Evolutionary conservation across 139 green algal genomes (phyloP).

Genomic region (Ettlia oleoabundans): DNA sequence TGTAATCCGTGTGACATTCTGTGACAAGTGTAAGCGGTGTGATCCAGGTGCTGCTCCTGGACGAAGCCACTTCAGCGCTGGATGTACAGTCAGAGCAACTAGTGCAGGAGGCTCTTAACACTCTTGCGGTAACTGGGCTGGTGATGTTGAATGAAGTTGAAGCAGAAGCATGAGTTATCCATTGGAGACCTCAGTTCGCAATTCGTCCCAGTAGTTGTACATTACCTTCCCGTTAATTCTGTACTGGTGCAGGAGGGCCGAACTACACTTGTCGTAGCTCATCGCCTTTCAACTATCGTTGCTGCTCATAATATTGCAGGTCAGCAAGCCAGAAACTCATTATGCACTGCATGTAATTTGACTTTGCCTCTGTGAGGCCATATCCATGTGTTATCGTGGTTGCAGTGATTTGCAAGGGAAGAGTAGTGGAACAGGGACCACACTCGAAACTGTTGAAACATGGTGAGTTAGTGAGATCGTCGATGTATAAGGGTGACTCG

Average conservation of each 20-base stretch:
- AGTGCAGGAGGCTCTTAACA: neutral
- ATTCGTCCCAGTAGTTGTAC: no score
- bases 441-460: neutral
- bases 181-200: no score
- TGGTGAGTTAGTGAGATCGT: no score
- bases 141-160: neutral
- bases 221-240: neutral
- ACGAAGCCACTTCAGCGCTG: neutral
- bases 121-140: no score
- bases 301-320: neutral
- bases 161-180: neutral
- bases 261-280: neutral
- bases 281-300: neutral
- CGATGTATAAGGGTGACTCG: no score
- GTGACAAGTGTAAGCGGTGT: no score
- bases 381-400: neutral
- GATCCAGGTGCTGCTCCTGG: neutral
- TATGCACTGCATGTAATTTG: neutral
- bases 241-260: neutral
- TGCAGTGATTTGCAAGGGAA: neutral
- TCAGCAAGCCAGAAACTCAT: no score
- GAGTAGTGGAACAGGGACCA: neutral
- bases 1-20: neutral
- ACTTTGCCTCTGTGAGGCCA: neutral
- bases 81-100: neutral